Conservation (phyloP, 2,329 filamentous ascomycete genomes). For the Orbilia quercus region DNA sequence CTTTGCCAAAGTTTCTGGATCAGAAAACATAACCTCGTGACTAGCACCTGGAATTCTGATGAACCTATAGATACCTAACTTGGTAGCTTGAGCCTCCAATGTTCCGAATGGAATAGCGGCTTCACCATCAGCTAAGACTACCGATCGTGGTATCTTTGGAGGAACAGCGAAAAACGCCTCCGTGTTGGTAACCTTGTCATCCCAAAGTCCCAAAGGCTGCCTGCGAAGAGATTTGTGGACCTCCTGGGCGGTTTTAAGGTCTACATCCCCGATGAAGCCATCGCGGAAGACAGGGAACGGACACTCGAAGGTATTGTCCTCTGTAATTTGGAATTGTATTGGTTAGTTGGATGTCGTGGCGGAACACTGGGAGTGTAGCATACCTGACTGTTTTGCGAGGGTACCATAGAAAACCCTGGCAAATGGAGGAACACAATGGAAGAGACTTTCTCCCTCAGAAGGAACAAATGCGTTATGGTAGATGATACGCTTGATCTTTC, state of each 20-base stretch:
- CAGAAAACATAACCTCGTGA: conserved; percentile 40
- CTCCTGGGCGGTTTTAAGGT: conserved; percentile 5
- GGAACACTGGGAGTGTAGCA: neutral
- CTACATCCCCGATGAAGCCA: conserved; percentile 33
- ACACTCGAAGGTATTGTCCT: conserved; percentile 24
- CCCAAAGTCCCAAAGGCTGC: conserved; percentile 35
- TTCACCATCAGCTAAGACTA: conserved; percentile 30
- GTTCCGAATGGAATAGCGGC: conserved; percentile 24
- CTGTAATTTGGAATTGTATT: conserved; percentile 2
- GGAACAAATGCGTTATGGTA: conserved; percentile 45
- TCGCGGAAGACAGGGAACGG: conserved; percentile 46
- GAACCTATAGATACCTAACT: conserved; percentile 24
- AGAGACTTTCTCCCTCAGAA: conserved; percentile 25
- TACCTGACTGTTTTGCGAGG: conserved; percentile 21
- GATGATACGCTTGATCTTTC: conserved; percentile 43
- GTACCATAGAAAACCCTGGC: conserved; percentile 22
- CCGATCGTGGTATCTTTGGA: conserved; percentile 36
- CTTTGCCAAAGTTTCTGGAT: conserved; percentile 41
- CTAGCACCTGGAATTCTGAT: conserved; percentile 16
- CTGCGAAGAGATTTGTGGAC: conserved; percentile 18
- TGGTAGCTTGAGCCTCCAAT: conserved; percentile 29
- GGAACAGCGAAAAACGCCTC: conserved; percentile 24
- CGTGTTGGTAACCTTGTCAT: conserved; percentile 15
- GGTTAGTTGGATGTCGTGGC: no score
- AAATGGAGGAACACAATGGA: conserved; percentile 19